Evolutionary conservation across 2,329 filamentous ascomycete genomes (phyloP).

Genomic region (Aspergillus bombycis): DNA sequence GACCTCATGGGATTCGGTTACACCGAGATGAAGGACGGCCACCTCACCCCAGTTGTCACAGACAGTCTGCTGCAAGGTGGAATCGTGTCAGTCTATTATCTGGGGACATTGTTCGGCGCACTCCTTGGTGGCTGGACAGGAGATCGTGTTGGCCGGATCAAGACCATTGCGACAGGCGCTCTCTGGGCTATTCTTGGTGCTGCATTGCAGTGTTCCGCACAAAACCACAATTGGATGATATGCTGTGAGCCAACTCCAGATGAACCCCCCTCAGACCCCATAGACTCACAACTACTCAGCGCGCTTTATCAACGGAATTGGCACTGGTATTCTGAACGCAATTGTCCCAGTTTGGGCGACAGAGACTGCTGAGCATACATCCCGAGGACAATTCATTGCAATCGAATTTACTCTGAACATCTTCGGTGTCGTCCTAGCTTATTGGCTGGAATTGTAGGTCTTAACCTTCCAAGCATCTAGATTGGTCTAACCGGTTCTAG

Average conservation of each 20-base stretch:
- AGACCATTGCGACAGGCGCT: conserved; percentile 63
- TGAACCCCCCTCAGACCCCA: too few species aligned
- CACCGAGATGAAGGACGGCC: conserved; percentile 50
- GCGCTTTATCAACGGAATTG: conserved; percentile 65
- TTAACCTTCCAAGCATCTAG: too few species aligned
- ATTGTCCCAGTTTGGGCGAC: conserved; percentile 74
- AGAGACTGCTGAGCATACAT: conserved; percentile 69
- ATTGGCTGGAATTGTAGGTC: conserved; percentile 60
- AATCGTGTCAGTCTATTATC: conserved; percentile 62
- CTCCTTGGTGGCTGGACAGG: conserved; percentile 66
- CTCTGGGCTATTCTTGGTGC: conserved; percentile 65
- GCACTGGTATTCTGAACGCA: conserved; percentile 70
- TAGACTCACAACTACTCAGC: conserved; percentile 38
- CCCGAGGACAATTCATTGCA: conserved; percentile 69
- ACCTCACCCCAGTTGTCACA: conserved; percentile 57
- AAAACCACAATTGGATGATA: conserved; percentile 72
- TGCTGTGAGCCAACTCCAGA: conserved; percentile 52
- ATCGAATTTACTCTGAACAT: conserved; percentile 76
- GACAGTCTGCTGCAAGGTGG: conserved; percentile 65
- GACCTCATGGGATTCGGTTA: conserved; percentile 68
- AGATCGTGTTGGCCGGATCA: conserved; percentile 65
- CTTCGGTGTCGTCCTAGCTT: conserved; percentile 67
- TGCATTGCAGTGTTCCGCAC: conserved; percentile 65
- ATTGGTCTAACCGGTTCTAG: conserved; percentile 24
- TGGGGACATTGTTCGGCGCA: conserved; percentile 66